A percentile compares a stretch with the other conserved stretches of the same genome.
phyloP scores from a whole-genome alignment of 306 rosid genomes.

The Aeschynomene evenia region DNA sequence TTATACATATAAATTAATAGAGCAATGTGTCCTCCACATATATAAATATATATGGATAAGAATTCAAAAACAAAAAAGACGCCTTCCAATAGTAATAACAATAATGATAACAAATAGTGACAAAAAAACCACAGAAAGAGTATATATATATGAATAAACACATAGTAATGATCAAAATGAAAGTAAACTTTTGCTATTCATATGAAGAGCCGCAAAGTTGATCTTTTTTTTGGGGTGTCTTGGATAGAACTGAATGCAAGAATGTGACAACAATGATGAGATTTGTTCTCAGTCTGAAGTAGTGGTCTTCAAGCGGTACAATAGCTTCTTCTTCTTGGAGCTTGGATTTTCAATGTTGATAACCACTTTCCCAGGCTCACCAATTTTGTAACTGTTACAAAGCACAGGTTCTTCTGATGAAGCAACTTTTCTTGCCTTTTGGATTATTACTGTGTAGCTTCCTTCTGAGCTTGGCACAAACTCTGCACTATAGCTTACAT shows the following conservation, averaged over 20 bases:
- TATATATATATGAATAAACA: slow-evolving; percentile 15
- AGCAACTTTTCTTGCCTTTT: slow-evolving; percentile 56
- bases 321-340: slow-evolving; percentile 78
- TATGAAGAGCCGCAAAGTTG: slow-evolving; percentile 11
- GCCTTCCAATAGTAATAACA: slow-evolving; percentile 23
- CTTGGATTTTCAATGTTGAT: slow-evolving; percentile 57
- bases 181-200: slow-evolving; percentile 16
- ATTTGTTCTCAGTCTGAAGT: slow-evolving; percentile 31
- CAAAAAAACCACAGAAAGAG: not conserved
- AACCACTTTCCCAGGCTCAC: slow-evolving; percentile 72
- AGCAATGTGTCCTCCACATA: slow-evolving; percentile 33
- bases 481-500: slow-evolving; percentile 66
- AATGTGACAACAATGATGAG: not conserved
- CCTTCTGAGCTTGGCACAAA: slow-evolving; percentile 65
- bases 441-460: slow-evolving; percentile 63
- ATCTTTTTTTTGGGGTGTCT: slow-evolving; percentile 10
- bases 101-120: slow-evolving; percentile 12
- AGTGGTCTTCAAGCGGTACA: slow-evolving; percentile 67
- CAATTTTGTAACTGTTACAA: slow-evolving; percentile 46
- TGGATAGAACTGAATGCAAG: not conserved
- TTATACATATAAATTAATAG: slow-evolving; percentile 21
- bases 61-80: slow-evolving; percentile 29
- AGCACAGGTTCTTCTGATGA: slow-evolving; percentile 52
- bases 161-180: slow-evolving; percentile 8
- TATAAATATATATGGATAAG: slow-evolving; percentile 19